phyloP scores from a whole-genome alignment of 768 basidiomycete species.

The Lactarius akahatsu region DNA sequence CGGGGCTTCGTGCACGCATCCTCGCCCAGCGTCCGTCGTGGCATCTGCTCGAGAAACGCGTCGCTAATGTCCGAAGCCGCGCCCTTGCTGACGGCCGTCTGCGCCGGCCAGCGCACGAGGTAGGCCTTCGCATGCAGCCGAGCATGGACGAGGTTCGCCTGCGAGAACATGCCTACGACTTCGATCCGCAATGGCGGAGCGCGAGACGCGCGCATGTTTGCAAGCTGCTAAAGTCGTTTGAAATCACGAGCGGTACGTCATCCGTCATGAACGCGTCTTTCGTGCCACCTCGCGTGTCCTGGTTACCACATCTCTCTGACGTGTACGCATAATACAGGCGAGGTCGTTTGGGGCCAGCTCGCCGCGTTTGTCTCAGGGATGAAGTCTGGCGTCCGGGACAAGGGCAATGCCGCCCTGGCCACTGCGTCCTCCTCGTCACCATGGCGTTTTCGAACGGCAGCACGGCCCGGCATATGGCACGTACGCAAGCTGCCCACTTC shows the following conservation, averaged over 20 bases:
- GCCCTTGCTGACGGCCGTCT: conserved; percentile 25
- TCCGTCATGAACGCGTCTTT: background rate
- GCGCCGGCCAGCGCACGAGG: conserved; percentile 15
- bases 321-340: conserved; percentile 8
- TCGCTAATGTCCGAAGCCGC: conserved; percentile 11
- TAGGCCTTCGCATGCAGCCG: conserved; percentile 20
- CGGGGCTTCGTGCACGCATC: conserved; percentile 22
- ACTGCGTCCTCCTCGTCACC: background rate
- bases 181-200: conserved; percentile 22
- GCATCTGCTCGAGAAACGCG: conserved; percentile 23
- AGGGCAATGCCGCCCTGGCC: background rate
- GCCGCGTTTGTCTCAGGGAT: conserved; percentile 24
- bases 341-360: conserved; percentile 28
- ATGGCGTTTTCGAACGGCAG: conserved; percentile 27
- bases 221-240: conserved; percentile 16
- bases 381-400: conserved; percentile 23
- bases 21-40: conserved; percentile 14
- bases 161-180: conserved; percentile 20
- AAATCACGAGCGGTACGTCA: conserved; percentile 23
- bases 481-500: conserved; percentile 1
- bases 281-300: background rate
- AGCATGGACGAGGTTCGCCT: conserved; percentile 20
- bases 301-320: background rate
- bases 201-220: conserved; percentile 10
- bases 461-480: conserved; percentile 27